These are phyloP conservation scores for Amesomyces nigricolor DNA, from an alignment of 2,329 filamentous ascomycete genomes.

Conservation along the genomic window DNA sequence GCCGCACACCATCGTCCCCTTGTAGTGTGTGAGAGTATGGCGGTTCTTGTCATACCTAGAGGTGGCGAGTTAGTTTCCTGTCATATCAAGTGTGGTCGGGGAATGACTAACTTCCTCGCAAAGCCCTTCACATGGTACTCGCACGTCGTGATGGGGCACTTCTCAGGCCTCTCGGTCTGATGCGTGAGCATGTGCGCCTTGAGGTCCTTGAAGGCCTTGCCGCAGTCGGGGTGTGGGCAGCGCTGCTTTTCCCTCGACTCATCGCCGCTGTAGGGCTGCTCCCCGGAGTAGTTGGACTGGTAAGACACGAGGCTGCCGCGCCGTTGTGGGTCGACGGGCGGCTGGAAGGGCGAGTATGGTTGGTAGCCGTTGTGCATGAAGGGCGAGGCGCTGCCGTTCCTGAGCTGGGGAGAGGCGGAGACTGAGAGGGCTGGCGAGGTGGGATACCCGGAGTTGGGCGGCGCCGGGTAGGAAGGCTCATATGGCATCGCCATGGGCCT, in stretches of 20 bases:
- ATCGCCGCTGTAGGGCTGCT: constrained; percentile 56
- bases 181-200: constrained; percentile 95
- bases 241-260: constrained; percentile 64
- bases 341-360: constrained; percentile 49
- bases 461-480: constrained; percentile 44
- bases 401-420: constrained; percentile 49
- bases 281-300: constrained; percentile 56
- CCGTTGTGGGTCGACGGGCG: constrained; percentile 46
- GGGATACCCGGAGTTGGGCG: constrained; percentile 43
- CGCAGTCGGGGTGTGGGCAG: constrained; percentile 79
- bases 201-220: constrained; percentile 81
- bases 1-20: constrained; percentile 93
- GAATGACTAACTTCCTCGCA: constrained; percentile 58
- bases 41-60: constrained; percentile 80
- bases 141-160: constrained; percentile 87
- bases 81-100: too few relatives aligned
- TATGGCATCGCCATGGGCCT: constrained; percentile 47
- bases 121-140: constrained; percentile 92
- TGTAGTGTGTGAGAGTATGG: constrained; percentile 92
- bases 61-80: background rate
- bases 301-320: constrained; percentile 66
- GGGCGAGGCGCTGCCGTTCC: constrained; percentile 60
- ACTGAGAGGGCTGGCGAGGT: constrained; percentile 61
- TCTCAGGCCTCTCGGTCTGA: constrained; percentile 83
- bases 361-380: constrained; percentile 48